Evolutionary conservation across 2,329 filamentous ascomycete genomes (phyloP).

Genomic region (Neonectria hederae): DNA sequence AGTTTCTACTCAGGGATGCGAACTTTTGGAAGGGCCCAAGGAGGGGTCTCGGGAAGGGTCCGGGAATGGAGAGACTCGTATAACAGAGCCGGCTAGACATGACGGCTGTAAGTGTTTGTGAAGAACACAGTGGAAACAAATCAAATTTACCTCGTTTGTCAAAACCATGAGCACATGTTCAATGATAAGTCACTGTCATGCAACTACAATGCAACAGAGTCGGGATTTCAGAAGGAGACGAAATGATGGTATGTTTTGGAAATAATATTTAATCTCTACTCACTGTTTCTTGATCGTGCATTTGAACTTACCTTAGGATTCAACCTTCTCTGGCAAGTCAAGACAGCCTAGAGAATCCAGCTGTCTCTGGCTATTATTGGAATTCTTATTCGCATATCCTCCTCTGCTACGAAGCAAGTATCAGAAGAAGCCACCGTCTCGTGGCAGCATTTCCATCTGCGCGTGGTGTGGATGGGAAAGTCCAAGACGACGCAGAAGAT

Average conservation of each 20-base stretch:
- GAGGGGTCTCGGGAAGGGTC: too few relatives aligned
- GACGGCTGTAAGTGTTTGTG: not conserved
- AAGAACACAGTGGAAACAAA: not conserved
- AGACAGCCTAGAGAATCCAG: not conserved
- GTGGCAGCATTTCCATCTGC: not conserved
- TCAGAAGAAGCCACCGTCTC: not conserved
- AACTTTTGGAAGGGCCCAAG: too few relatives aligned
- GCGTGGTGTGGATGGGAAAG: not conserved
- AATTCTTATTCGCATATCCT: not conserved
- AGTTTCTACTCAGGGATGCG: too few relatives aligned
- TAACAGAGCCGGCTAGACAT: not conserved
- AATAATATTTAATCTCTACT: not conserved
- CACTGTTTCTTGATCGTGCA: not conserved
- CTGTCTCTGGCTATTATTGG: not conserved
- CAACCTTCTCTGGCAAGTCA: not conserved
- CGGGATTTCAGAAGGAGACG: not conserved
- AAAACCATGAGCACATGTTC: not conserved
- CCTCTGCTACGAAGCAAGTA: not conserved
- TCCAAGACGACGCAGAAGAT: not conserved
- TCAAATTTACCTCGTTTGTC: not conserved
- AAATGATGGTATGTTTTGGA: not conserved
- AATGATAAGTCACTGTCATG: not conserved
- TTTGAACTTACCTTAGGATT: not conserved
- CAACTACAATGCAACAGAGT: not conserved
- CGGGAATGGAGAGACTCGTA: not conserved